These are phyloP conservation scores for Suillus paluster DNA, from an alignment of 768 basidiomycete species.

Conservation along the genomic window DNA sequence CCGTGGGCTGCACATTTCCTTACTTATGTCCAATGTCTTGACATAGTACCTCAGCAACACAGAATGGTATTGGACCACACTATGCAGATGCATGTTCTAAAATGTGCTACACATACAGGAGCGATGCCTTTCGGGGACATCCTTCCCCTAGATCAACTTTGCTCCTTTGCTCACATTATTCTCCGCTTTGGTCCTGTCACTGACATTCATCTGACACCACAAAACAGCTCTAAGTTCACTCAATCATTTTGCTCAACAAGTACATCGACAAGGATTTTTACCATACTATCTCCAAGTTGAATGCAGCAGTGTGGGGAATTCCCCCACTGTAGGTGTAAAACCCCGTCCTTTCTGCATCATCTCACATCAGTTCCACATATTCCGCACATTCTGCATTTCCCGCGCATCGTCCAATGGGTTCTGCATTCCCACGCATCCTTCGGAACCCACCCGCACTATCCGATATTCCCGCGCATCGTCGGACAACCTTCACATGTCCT, in stretches of 20 bases:
- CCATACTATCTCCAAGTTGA: no score
- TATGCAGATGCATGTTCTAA: constrained; percentile 27
- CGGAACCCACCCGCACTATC: no score
- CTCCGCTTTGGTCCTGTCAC: constrained; percentile 32
- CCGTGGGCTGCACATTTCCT: constrained; percentile 17
- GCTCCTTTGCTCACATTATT: constrained; percentile 26
- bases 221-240: constrained; percentile 24
- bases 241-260: constrained; percentile 33
- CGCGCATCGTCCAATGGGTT: no score
- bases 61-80: constrained; percentile 13
- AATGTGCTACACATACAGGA: constrained; percentile 16
- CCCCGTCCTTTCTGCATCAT: no score
- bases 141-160: constrained; percentile 27
- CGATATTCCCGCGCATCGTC: no score
- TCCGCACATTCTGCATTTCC: no score
- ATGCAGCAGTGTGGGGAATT: no score
- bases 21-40: constrained; percentile 29
- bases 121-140: constrained; percentile 27
- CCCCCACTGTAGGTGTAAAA: no score
- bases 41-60: constrained; percentile 22
- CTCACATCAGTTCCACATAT: no score
- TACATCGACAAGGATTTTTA: constrained; percentile 36
- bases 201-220: constrained; percentile 21
- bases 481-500: no score
- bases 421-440: no score